These are phyloP conservation scores for Fonsecaea pedrosoi DNA, from an alignment of 2,329 filamentous ascomycete genomes.

Conservation along the genomic window DNA sequence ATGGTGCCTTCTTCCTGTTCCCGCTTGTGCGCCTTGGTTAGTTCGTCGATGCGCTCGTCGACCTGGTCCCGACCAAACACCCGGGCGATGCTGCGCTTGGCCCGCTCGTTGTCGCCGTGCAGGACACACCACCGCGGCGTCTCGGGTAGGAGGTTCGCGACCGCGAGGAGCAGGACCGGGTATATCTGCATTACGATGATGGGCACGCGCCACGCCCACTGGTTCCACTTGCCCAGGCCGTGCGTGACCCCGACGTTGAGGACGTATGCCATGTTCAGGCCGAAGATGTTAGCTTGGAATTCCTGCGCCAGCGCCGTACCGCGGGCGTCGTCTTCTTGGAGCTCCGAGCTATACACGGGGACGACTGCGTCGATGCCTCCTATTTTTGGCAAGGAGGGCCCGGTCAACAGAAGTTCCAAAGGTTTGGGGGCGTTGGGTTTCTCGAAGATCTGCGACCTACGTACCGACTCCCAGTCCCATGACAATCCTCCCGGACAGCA, in stretches of 20 bases:
- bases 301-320: conserved; percentile 67
- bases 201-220: conserved; percentile 69
- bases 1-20: conserved; percentile 56
- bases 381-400: neutral
- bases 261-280: conserved; percentile 65
- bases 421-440: neutral
- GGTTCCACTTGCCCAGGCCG: conserved; percentile 59
- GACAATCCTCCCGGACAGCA: conserved; percentile 59
- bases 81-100: conserved; percentile 55
- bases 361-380: conserved; percentile 68
- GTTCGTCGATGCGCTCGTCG: conserved; percentile 57
- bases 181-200: conserved; percentile 68
- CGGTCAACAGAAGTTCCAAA: neutral
- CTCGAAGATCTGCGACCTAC: conserved; percentile 17
- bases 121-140: conserved; percentile 65
- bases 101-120: conserved; percentile 58
- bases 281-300: conserved; percentile 70
- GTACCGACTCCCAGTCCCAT: conserved; percentile 54
- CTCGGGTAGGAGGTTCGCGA: conserved; percentile 63
- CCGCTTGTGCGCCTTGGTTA: conserved; percentile 58
- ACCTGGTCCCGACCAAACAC: conserved; percentile 61
- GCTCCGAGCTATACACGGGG: conserved; percentile 65
- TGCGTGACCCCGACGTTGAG: conserved; percentile 64
- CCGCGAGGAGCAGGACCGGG: conserved; percentile 60
- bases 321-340: conserved; percentile 62